Evolutionary conservation across 306 rosid species (phyloP), one percentile per base, ranked within the genome.

Genomic region (Castanea sativa): DNA sequence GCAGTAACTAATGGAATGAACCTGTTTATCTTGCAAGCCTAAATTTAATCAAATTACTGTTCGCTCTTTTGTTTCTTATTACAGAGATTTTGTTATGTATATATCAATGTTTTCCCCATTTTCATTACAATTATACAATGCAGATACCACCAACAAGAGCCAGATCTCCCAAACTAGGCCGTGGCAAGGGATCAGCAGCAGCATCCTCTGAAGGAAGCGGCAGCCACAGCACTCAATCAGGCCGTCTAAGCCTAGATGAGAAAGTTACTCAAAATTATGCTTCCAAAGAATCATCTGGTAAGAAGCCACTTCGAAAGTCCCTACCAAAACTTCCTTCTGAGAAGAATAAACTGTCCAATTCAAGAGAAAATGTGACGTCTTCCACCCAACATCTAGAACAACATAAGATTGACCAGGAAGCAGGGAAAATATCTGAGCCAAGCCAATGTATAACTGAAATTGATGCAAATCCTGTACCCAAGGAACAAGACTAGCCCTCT

Each of bases 61-160:
- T 20, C 7, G 0, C 13, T 23, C 5, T 59, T 13, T 59, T 9
- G 33, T 33, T 41, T 71, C 45, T 76, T 49, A 59, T 76, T 23
- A 23, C 27, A 14, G 67, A 27, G 33, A 59, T 12, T 13, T 49
- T 12, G 16, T 49, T 59, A 59, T 25, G 27, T 25, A 4, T 23
- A 23, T 10, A 3, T 23, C 67, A 59, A 59, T 11, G 15, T 59
- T 23, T 23, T 59, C 6, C 25, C 5, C 30, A 12, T 23, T 23
- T 27, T 59, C 32, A 12, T 59, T 21, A 21, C 71, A 20, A 63
- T 73, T 70, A 51, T 10, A 3, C 73, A 45, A 23, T 77, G 81
- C 87, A 95, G 98, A 87, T 91, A 79, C 98, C 99, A 76, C 86
- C 97, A 68, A 95, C 99, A 71, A 91, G 98, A 89, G 91, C 99